Conservation (phyloP, 1,284 basidiomycete species). For the Trichosporon faecale region DNA sequence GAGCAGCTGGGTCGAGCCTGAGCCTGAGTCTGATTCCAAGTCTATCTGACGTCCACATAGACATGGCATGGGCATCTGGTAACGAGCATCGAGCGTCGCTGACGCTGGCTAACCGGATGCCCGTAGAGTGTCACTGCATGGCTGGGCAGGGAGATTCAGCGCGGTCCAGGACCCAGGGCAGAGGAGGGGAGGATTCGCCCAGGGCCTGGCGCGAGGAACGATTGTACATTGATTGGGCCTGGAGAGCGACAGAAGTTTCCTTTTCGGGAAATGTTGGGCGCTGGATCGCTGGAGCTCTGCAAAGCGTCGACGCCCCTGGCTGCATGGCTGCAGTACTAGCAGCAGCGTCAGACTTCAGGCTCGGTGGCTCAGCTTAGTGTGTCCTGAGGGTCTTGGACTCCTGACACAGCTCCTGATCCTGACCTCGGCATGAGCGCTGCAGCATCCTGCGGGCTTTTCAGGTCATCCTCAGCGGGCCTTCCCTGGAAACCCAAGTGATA, state of each 20-base stretch:
- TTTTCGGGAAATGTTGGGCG: neutral
- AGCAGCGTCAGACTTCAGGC: neutral
- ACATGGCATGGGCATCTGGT: neutral
- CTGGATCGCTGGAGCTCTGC: neutral
- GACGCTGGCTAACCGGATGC: no score
- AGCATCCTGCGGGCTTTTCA: neutral
- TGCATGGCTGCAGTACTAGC: neutral
- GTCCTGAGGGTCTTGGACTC: neutral
- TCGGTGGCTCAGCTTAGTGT: neutral
- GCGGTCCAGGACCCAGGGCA: neutral
- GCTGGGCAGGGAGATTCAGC: neutral
- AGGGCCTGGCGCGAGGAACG: neutral
- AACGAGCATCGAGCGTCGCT: neutral
- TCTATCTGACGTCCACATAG: neutral
- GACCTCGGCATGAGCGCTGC: neutral
- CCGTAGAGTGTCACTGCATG: neutral
- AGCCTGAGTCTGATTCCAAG: neutral
- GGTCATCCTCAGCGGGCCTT: neutral
- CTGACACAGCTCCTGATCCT: neutral
- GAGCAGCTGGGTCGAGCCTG: neutral
- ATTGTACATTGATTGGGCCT: neutral
- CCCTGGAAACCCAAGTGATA: constrained; percentile 2
- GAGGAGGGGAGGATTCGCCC: neutral
- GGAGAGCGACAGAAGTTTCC: neutral
- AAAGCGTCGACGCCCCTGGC: neutral